Conservation (phyloP, 768 basidiomycete species). For the Obba rivulosa region DNA sequence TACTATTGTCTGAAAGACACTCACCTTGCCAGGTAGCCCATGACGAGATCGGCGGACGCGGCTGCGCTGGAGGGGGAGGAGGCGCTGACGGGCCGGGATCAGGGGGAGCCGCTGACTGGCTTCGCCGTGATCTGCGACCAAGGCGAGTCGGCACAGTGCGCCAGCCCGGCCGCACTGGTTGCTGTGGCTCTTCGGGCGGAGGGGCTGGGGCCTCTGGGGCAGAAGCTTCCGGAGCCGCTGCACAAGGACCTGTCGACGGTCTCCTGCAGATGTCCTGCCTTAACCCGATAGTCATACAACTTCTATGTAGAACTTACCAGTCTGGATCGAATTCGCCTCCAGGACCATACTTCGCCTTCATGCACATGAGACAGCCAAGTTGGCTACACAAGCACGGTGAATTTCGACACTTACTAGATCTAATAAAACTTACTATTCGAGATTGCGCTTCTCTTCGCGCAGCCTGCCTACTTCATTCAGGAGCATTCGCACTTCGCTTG, state of each 20-base stretch:
- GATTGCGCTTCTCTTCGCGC: constrained; percentile 68
- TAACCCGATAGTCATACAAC: constrained; percentile 1
- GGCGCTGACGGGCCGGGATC: constrained; percentile 13
- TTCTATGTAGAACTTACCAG: constrained; percentile 41
- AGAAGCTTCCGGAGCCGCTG: constrained; percentile 30
- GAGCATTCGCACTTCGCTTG: constrained; percentile 78
- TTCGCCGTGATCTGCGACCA: constrained; percentile 8
- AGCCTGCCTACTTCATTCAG: constrained; percentile 80
- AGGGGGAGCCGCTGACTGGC: constrained; percentile 5
- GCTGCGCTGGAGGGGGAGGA: constrained; percentile 16
- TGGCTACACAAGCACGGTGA: constrained; percentile 43
- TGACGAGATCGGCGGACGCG: constrained; percentile 23
- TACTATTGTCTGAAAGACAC: constrained; percentile 8
- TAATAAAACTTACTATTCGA: constrained; percentile 66
- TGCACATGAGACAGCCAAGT: constrained; percentile 62
- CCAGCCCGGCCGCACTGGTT: constrained; percentile 55
- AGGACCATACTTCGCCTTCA: constrained; percentile 75
- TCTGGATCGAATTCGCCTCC: constrained; percentile 82
- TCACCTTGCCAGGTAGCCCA: constrained; percentile 41
- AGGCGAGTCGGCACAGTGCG: constrained; percentile 44
- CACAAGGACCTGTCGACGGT: constrained; percentile 32
- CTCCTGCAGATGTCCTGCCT: constrained; percentile 28
- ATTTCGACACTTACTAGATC: neutral
- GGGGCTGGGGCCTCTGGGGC: constrained; percentile 37
- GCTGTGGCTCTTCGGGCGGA: constrained; percentile 36